Evolutionary conservation across 1,139 yeast species (phyloP).

Genomic region (Yamadazyma diospyri): DNA sequence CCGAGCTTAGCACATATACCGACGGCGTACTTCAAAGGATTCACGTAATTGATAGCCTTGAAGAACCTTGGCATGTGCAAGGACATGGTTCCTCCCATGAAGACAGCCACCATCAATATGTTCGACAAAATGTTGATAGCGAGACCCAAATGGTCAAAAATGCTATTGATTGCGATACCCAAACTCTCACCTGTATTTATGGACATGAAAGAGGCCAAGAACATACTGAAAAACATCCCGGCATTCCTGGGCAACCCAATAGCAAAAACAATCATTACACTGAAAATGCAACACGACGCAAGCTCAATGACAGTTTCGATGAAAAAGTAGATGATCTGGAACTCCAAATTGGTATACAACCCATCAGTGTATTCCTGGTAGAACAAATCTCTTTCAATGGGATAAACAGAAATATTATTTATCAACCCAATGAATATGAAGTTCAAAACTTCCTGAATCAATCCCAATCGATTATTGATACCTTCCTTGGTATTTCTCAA

Average conservation of each 20-base stretch:
- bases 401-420: conserved; percentile 72
- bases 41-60: conserved; percentile 65
- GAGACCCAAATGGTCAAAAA: conserved; percentile 72
- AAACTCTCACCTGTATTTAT: conserved; percentile 79
- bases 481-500: conserved; percentile 56
- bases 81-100: conserved; percentile 88
- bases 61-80: conserved; percentile 67
- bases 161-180: conserved; percentile 75
- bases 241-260: conserved; percentile 73
- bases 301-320: conserved; percentile 76
- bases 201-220: conserved; percentile 51
- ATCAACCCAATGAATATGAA: conserved; percentile 78
- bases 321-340: conserved; percentile 59
- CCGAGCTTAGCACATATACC: conserved; percentile 46
- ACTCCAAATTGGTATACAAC: conserved; percentile 64
- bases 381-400: conserved; percentile 68
- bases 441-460: conserved; percentile 70
- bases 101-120: conserved; percentile 62
- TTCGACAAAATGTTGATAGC: conserved; percentile 71
- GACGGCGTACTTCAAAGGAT: conserved; percentile 70
- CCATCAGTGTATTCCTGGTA: conserved; percentile 78
- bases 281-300: conserved; percentile 54
- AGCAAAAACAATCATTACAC: conserved; percentile 62
- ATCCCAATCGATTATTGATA: conserved; percentile 63
- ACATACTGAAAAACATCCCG: conserved; percentile 62